These are phyloP conservation scores for Colletotrichum tropicicola DNA, from an alignment of 2,329 filamentous ascomycete species.

Conservation along the genomic window DNA sequence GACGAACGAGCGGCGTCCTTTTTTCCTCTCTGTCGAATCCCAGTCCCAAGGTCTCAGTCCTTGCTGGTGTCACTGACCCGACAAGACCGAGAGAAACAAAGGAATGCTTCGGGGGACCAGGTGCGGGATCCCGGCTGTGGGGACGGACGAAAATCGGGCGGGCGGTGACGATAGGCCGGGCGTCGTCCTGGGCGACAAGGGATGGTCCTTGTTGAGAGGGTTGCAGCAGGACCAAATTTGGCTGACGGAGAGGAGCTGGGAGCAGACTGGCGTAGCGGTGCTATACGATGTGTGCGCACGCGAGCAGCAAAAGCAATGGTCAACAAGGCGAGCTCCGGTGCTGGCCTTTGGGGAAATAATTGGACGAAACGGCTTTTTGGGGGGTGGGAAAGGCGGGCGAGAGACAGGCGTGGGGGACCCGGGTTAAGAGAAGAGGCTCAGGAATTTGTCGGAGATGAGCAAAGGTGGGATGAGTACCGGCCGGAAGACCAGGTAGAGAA, in stretches of 20 bases:
- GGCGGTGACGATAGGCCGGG: conserved; percentile 28
- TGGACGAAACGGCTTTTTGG: background rate
- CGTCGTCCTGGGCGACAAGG: conserved; percentile 20
- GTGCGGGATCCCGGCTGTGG: conserved; percentile 27
- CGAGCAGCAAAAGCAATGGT: conserved; percentile 21
- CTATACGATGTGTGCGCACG: conserved; percentile 13
- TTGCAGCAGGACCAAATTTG: conserved; percentile 13
- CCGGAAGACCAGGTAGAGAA: too few relatives aligned
- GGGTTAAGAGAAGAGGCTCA: conserved; percentile 15
- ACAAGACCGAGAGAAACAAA: background rate
- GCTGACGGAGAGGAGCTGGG: conserved; percentile 3
- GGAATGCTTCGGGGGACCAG: conserved; percentile 25
- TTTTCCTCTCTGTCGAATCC: background rate
- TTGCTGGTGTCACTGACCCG: conserved; percentile 7
- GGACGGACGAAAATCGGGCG: conserved; percentile 26
- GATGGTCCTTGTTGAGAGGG: conserved; percentile 15
- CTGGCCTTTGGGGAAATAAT: background rate
- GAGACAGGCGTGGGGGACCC: conserved; percentile 21
- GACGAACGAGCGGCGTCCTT: background rate
- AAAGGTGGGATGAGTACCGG: conserved; percentile 18
- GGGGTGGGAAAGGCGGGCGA: background rate
- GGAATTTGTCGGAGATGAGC: conserved; percentile 25
- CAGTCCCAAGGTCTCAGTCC: conserved; percentile 9
- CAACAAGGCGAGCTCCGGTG: conserved; percentile 8
- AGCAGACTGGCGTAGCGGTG: background rate